Conservation (phyloP, 2,329 filamentous ascomycete species). For the Alternaria alternata region DNA sequence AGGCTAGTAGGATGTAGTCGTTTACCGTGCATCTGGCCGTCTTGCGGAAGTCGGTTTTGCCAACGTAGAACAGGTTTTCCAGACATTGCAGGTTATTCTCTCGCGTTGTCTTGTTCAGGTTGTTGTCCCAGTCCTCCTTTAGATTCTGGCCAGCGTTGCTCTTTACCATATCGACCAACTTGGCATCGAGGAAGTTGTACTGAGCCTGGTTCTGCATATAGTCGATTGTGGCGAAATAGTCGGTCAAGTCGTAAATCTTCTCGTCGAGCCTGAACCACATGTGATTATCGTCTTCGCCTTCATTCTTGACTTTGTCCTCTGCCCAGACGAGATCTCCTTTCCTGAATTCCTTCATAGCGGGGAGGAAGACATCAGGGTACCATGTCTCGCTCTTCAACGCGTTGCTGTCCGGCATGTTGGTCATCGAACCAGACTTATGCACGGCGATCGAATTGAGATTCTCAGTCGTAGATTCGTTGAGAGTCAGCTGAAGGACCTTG, state of each 20-base stretch:
- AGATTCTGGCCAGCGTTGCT: slow-evolving; percentile 83
- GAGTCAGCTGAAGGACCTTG: slow-evolving; percentile 63
- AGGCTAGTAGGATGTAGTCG: slow-evolving; percentile 87
- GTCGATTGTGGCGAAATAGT: slow-evolving; percentile 84
- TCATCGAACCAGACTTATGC: slow-evolving; percentile 74
- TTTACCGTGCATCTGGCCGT: slow-evolving; percentile 81
- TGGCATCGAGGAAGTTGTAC: slow-evolving; percentile 77
- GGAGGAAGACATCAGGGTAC: slow-evolving; percentile 79
- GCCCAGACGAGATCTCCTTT: slow-evolving; percentile 85
- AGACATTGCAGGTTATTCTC: slow-evolving; percentile 81
- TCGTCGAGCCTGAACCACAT: slow-evolving; percentile 82
- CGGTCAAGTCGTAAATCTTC: slow-evolving; percentile 85
- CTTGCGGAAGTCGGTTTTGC: slow-evolving; percentile 84
- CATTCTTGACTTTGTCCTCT: slow-evolving; percentile 63
- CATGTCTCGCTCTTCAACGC: slow-evolving; percentile 72
- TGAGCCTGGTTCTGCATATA: slow-evolving; percentile 61
- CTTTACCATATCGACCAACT: slow-evolving; percentile 73
- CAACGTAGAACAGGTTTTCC: slow-evolving; percentile 82
- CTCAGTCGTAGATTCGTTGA: slow-evolving; percentile 66
- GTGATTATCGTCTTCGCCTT: slow-evolving; percentile 73
- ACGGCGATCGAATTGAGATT: slow-evolving; percentile 62
- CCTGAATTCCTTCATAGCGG: slow-evolving; percentile 83
- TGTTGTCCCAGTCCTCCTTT: slow-evolving; percentile 68
- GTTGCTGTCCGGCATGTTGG: slow-evolving; percentile 61
- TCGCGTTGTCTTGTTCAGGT: slow-evolving; percentile 63